Evolutionary conservation across 139 green algal genomes (phyloP), one percentile per base, ranked within the genome.

Genomic region (Tetradesmus obliquus): DNA sequence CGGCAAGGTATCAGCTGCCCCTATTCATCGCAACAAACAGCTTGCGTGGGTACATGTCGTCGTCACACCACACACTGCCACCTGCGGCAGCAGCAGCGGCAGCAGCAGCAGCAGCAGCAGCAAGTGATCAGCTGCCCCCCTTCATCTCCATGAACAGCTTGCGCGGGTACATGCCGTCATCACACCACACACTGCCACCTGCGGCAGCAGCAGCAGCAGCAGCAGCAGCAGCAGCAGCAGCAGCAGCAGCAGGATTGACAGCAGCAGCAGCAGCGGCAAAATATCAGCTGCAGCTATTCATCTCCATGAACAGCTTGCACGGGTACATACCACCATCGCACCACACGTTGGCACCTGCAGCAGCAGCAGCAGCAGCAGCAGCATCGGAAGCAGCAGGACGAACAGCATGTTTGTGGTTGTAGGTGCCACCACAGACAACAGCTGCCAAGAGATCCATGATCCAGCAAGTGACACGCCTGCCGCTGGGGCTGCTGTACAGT

Each of bases 131-230:
- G n/a, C 51, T 60, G 53, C 88, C 80, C 3, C 91, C 84, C 66
- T 90, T 45, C 84, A 92, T 91, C 66, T 79, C n/a, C 10, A 90
- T 53, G 79, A 88, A 82, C 51, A 96, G 57, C 69, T 93, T 93
- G 54, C 95, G 95, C 6, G 95, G 95, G 85, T 95, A 94, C 85
- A 92, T 88, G 17, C 93, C 94, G n/a, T 84, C 91, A n/a, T 95
- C 90, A 87, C 95, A 97, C 94, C 94, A 97, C 51, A 97, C 95
- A n/a, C 95, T 96, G 94, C n/a, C n/a, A n/a, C n/a, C n/a, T n/a
- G n/a, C n/a, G 62, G 32, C 32, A 45, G 32, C 32, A 45, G 32
- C 32, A 45, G 32, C 32, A 45, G 58, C 84, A 53, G 45, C 13
- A 83, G 32, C 57, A 88, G 12, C 8, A 20, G 10, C 5, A n/a